phyloP scores from a whole-genome alignment of 2,329 filamentous ascomycete genomes.

The Leptosphaerulina australis region DNA sequence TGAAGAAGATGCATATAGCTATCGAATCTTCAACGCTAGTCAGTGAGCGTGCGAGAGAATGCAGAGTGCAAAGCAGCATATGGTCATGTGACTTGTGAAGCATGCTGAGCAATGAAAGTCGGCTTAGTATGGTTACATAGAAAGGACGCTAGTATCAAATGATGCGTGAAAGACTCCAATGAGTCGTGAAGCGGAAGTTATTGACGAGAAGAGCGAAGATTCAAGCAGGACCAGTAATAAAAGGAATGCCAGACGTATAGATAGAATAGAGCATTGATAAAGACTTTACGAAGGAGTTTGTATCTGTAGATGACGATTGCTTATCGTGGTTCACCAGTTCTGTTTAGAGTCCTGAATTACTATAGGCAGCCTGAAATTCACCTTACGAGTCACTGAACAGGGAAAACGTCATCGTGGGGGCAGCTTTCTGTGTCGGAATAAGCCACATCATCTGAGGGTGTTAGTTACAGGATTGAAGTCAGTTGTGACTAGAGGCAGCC shows the following conservation, averaged over 20 bases:
- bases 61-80: slow-evolving; percentile 2
- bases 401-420: neutral
- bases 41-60: slow-evolving; percentile 12
- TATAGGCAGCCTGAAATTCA: neutral
- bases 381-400: neutral
- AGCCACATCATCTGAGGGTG: neutral
- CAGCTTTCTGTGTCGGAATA: neutral
- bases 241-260: neutral
- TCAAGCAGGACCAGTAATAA: neutral
- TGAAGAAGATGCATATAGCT: neutral
- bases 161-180: neutral
- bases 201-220: neutral
- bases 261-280: neutral
- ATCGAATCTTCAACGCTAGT: slow-evolving; percentile 11
- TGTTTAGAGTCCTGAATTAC: neutral
- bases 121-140: neutral
- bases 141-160: neutral
- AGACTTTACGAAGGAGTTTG: neutral
- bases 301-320: neutral
- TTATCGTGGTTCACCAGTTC: neutral
- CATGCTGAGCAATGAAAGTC: slow-evolving; percentile 6
- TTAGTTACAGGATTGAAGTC: neutral
- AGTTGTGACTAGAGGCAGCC: neutral
- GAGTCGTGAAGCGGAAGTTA: neutral
- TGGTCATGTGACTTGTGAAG: slow-evolving; percentile 16